Evolutionary conservation across 1,139 yeast genomes (phyloP).

Genomic region (Saccharomyces hybrid): DNA sequence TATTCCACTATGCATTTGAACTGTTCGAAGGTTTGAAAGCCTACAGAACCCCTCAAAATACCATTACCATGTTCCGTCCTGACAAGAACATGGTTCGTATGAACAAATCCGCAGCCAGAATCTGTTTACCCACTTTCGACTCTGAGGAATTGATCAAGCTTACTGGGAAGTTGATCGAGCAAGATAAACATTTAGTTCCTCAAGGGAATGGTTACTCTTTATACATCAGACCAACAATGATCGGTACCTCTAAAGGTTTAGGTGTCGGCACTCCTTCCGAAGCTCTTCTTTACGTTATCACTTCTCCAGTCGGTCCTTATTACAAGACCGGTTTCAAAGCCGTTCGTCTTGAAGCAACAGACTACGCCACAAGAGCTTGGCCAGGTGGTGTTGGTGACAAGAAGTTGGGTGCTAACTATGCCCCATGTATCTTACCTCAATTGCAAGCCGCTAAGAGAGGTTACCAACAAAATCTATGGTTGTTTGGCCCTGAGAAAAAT

Average conservation of each 20-base stretch:
- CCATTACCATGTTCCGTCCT: slow-evolving; percentile 77
- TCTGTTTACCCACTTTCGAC: slow-evolving; percentile 79
- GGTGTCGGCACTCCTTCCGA: slow-evolving; percentile 76
- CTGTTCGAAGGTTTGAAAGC: slow-evolving; percentile 95
- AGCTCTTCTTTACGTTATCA: slow-evolving; percentile 75
- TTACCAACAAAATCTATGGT: slow-evolving; percentile 90
- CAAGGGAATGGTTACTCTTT: slow-evolving; percentile 76
- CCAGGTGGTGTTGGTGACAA: slow-evolving; percentile 95
- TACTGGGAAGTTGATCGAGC: slow-evolving; percentile 60
- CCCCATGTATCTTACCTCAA: slow-evolving; percentile 87
- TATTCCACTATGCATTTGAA: slow-evolving; percentile 88
- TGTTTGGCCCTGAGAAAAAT: slow-evolving; percentile 80
- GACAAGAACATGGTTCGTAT: slow-evolving; percentile 84
- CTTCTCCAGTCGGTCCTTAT: slow-evolving; percentile 90
- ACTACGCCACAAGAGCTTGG: slow-evolving; percentile 96
- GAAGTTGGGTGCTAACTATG: slow-evolving; percentile 94
- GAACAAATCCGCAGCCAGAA: slow-evolving; percentile 81
- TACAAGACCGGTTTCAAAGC: slow-evolving; percentile 89
- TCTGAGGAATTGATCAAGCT: slow-evolving; percentile 63
- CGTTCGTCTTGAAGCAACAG: slow-evolving; percentile 84
- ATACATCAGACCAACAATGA: slow-evolving; percentile 86
- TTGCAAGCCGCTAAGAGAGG: slow-evolving; percentile 79
- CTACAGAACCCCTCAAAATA: slow-evolving; percentile 59
- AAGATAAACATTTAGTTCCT: slow-evolving; percentile 75
- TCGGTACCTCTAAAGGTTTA: slow-evolving; percentile 78